Evolutionary conservation across 805 yeast species (phyloP).

Genomic region (Lipomyces sp.): DNA sequence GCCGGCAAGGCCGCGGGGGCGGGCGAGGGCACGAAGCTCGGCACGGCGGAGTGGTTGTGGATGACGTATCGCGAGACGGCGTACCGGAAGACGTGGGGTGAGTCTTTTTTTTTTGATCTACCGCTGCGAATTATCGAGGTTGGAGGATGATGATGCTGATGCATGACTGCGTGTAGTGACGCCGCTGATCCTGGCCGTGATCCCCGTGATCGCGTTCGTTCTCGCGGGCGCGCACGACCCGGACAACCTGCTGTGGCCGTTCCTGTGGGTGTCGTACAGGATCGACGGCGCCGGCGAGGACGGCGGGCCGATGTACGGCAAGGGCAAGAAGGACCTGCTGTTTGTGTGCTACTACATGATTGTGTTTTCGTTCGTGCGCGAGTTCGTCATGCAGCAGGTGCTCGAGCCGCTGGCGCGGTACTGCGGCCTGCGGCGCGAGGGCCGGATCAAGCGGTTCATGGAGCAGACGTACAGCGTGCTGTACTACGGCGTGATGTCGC

Average conservation of each 20-base stretch:
- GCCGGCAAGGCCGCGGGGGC: neutral
- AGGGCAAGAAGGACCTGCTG: constrained; percentile 77
- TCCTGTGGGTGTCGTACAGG: constrained; percentile 26
- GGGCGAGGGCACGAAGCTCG: neutral
- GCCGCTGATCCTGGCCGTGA: constrained; percentile 17
- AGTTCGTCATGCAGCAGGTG: constrained; percentile 79
- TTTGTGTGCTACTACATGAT: constrained; percentile 79
- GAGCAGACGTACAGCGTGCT: constrained; percentile 86
- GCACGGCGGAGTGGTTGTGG: constrained; percentile 43
- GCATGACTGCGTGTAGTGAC: constrained; percentile 1
- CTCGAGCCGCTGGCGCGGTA: constrained; percentile 66
- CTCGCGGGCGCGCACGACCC: constrained; percentile 6
- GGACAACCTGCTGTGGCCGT: constrained; percentile 16
- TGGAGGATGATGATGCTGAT: neutral
- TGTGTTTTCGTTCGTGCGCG: constrained; percentile 86
- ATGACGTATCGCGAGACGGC: constrained; percentile 57
- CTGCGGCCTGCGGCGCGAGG: constrained; percentile 50
- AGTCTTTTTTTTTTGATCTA: neutral
- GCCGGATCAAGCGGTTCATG: constrained; percentile 74
- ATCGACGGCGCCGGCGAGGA: constrained; percentile 37
- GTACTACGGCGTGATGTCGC: constrained; percentile 78
- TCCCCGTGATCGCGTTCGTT: constrained; percentile 10
- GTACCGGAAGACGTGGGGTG: constrained; percentile 59
- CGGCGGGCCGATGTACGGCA: constrained; percentile 55
- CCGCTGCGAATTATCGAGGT: neutral